Evolutionary conservation across 2,329 filamentous ascomycete genomes (phyloP).

Genomic region (Tolypocladium cylindrosporum): DNA sequence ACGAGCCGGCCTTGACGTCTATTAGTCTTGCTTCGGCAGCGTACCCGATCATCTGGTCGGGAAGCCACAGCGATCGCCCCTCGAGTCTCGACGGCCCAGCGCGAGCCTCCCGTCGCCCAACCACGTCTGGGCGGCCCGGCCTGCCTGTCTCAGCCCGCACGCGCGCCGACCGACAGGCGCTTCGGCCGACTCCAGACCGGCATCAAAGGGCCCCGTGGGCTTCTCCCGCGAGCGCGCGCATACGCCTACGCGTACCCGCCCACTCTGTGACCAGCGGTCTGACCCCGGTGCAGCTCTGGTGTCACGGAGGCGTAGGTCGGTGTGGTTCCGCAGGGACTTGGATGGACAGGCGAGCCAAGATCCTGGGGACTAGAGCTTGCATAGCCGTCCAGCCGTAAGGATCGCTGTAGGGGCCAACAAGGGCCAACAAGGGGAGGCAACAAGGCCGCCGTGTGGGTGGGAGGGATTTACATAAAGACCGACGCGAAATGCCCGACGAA

Average conservation of each 20-base stretch:
- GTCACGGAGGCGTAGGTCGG: slow-evolving; percentile 18
- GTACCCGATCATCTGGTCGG: slow-evolving; percentile 14
- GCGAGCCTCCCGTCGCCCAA: slow-evolving; percentile 1
- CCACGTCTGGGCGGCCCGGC: background rate
- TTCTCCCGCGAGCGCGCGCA: slow-evolving; percentile 7
- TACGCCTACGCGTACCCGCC: slow-evolving; percentile 14
- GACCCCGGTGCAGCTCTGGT: slow-evolving; percentile 13
- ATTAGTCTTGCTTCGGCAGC: slow-evolving; percentile 11
- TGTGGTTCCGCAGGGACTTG: slow-evolving; percentile 23
- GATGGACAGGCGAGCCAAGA: slow-evolving; percentile 14
- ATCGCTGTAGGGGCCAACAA: slow-evolving; percentile 1
- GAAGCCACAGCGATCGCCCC: slow-evolving; percentile 13
- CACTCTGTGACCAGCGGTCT: slow-evolving; percentile 15
- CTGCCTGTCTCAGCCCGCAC: slow-evolving; percentile 5
- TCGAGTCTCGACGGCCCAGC: slow-evolving; percentile 5
- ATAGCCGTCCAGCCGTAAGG: slow-evolving; percentile 19
- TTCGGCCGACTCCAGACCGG: background rate
- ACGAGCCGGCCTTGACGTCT: slow-evolving; percentile 20
- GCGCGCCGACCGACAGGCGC: slow-evolving; percentile 1
- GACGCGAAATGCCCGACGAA: slow-evolving; percentile 45
- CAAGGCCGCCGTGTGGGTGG: slow-evolving; percentile 13
- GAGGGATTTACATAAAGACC: slow-evolving; percentile 32
- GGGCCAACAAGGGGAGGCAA: background rate
- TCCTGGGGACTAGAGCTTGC: slow-evolving; percentile 18
- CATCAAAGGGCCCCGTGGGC: background rate